Conservation (phyloP, 345 rosid genomes). For the Eucalyptus pauciflora region DNA sequence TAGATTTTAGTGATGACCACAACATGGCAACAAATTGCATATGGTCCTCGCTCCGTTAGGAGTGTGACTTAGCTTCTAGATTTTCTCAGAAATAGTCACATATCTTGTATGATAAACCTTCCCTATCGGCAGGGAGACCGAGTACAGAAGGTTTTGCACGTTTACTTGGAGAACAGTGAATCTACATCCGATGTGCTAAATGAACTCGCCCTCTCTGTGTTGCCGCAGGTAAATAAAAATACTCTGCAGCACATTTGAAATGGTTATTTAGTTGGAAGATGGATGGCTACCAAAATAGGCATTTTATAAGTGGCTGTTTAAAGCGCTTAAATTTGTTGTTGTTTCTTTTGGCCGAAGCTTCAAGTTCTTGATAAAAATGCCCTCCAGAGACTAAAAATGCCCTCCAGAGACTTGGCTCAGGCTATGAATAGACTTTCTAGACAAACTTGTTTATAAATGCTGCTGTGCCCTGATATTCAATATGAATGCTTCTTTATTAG, state of each 20-base stretch:
- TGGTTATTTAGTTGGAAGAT: not conserved
- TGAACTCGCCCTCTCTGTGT: constrained; percentile 59
- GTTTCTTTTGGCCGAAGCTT: not conserved
- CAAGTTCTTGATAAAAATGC: not conserved
- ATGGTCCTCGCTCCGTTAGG: not conserved
- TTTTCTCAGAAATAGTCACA: not conserved
- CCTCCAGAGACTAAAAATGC: not conserved
- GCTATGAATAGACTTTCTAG: not conserved
- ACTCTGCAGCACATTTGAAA: not conserved
- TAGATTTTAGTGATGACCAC: not conserved
- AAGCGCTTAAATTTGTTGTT: not conserved
- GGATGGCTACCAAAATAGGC: not conserved
- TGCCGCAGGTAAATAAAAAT: constrained; percentile 45
- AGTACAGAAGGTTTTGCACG: constrained; percentile 53
- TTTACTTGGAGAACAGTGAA: constrained; percentile 52
- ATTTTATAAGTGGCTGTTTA: not conserved
- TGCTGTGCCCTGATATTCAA: not conserved
- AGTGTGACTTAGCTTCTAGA: not conserved
- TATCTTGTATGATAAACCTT: not conserved
- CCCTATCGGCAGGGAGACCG: constrained; percentile 45
- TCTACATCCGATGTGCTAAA: constrained; percentile 49
- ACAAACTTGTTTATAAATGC: not conserved
- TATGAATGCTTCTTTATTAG: constrained; percentile 7
- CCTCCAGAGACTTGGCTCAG: not conserved
- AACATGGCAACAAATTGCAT: not conserved